Percentiles rank a stretch among this genome's conserved stretches.
These are phyloP conservation scores for Solanum sparsipilum DNA, from an alignment of 257 asterid genomes.

Conservation along the genomic window DNA sequence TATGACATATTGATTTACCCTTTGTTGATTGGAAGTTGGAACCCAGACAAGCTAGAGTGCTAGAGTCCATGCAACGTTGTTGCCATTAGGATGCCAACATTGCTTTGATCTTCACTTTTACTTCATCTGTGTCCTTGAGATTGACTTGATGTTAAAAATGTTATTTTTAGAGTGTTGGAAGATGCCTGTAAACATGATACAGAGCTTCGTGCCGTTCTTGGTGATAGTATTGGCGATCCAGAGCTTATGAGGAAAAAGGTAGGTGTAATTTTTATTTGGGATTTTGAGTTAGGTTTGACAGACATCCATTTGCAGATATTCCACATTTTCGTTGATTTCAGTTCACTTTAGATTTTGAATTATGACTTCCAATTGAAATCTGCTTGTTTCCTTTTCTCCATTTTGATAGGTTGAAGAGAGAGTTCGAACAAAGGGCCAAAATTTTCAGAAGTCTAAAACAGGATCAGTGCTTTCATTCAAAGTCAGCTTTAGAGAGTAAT, in stretches of 20 bases:
- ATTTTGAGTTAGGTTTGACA: neutral
- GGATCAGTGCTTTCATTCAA: conserved; percentile 93
- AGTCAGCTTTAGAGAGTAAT: conserved; percentile 99
- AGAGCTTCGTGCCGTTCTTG: conserved; percentile 87
- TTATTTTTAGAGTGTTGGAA: conserved; percentile 61
- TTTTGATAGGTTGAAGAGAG: conserved; percentile 81
- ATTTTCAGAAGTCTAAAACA: conserved; percentile 73
- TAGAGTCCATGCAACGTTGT: neutral
- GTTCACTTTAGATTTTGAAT: neutral
- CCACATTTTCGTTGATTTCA: neutral
- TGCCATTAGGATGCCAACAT: neutral
- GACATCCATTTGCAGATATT: neutral
- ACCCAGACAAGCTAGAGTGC: neutral
- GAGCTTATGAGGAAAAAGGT: conserved; percentile 87
- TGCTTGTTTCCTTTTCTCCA: neutral
- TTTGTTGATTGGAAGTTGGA: neutral
- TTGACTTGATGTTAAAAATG: neutral
- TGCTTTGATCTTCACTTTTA: neutral
- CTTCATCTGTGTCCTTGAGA: neutral
- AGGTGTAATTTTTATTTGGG: neutral
- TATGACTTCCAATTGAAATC: neutral
- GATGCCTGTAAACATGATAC: conserved; percentile 79
- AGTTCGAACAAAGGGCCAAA: conserved; percentile 68
- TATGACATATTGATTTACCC: neutral
- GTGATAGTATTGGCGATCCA: conserved; percentile 90